These are phyloP conservation scores for Fusarium continuum DNA, from an alignment of 2,329 filamentous ascomycete species.

Conservation along the genomic window DNA sequence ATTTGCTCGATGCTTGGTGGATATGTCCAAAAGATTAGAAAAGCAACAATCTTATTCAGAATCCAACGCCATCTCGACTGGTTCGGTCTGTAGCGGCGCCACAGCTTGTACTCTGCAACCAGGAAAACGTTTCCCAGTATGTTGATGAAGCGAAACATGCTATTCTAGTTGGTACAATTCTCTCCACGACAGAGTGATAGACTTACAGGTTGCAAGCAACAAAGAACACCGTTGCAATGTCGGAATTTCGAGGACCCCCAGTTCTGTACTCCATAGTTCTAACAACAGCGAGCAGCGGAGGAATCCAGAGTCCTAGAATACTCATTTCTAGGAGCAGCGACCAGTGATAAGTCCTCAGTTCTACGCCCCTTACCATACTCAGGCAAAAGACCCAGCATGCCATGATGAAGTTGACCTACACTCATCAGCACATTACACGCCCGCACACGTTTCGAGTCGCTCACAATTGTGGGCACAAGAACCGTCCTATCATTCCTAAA, in stretches of 20 bases:
- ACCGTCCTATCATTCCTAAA: conserved; percentile 46
- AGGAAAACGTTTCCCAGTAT: conserved; percentile 51
- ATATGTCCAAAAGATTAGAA: conserved; percentile 54
- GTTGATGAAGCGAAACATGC: conserved; percentile 52
- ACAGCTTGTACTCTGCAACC: conserved; percentile 51
- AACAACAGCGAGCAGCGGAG: conserved; percentile 41
- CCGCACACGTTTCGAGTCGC: background rate
- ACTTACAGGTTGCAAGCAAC: conserved; percentile 53
- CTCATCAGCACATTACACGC: background rate
- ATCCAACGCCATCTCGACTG: conserved; percentile 38
- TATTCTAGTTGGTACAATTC: conserved; percentile 25
- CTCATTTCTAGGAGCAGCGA: conserved; percentile 49
- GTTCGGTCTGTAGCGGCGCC: conserved; percentile 47
- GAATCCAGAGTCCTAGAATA: conserved; percentile 40
- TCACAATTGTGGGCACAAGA: conserved; percentile 49
- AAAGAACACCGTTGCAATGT: conserved; percentile 48
- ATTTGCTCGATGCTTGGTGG: conserved; percentile 52
- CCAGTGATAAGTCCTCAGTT: conserved; percentile 52
- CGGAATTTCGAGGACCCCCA: conserved; percentile 19
- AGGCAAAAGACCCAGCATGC: conserved; percentile 49
- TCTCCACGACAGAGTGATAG: too few species aligned
- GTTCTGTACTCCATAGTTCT: conserved; percentile 18
- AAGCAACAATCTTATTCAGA: conserved; percentile 43
- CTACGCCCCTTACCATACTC: conserved; percentile 47
- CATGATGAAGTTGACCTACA: conserved; percentile 51